A percentile compares a stretch with the other conserved stretches of the same genome.
These are phyloP conservation scores for Nakazawaea populi DNA, from an alignment of 805 yeast species.

Conservation along the genomic window DNA sequence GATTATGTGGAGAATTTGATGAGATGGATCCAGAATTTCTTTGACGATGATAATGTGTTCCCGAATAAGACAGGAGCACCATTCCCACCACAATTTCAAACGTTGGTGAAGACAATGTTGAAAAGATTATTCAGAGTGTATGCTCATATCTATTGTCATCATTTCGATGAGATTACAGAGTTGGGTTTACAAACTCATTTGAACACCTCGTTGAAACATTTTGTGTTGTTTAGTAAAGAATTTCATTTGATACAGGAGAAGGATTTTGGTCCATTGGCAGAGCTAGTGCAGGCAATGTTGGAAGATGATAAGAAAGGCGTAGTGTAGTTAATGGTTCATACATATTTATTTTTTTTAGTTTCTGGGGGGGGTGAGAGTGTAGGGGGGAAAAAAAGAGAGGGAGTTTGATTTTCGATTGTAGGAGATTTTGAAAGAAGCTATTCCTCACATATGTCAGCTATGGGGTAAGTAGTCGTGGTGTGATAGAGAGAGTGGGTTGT, in stretches of 20 bases:
- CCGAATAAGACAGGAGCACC: constrained; percentile 91
- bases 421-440: too few species aligned
- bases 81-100: constrained; percentile 78
- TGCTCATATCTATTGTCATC: constrained; percentile 97
- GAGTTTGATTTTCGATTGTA: too few species aligned
- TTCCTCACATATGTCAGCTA: too few species aligned
- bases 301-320: constrained; percentile 22
- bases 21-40: constrained; percentile 91
- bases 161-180: constrained; percentile 91
- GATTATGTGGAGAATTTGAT: constrained; percentile 89
- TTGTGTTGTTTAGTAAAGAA: constrained; percentile 80
- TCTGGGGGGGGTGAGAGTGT: too few species aligned
- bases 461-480: too few species aligned
- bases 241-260: constrained; percentile 69
- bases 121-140: constrained; percentile 90
- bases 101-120: constrained; percentile 77
- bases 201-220: constrained; percentile 92
- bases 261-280: constrained; percentile 91
- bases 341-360: too few species aligned
- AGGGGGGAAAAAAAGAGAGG: too few species aligned
- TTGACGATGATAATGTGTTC: constrained; percentile 86
- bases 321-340: neutral
- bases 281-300: constrained; percentile 67
- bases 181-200: constrained; percentile 88
- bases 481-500: too few species aligned